Percentiles rank a stretch among this genome's conserved stretches.
phyloP scores from a whole-genome alignment of 2,329 filamentous ascomycete species.

The Cercospora beticola region DNA sequence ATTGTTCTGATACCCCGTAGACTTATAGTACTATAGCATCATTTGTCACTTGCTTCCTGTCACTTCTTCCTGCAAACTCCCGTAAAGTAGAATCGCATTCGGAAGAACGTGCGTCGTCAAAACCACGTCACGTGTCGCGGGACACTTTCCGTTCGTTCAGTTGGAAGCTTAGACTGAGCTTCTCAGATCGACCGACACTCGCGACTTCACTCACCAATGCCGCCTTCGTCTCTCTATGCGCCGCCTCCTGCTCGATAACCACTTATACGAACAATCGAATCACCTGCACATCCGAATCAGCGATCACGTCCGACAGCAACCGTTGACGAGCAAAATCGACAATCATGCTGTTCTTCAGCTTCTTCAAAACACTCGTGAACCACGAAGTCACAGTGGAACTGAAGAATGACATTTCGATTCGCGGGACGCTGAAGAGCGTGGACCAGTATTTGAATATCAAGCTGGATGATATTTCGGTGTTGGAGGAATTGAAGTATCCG shows the following conservation, averaged over 20 bases:
- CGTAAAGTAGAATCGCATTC: not conserved
- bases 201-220: not conserved
- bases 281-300: not conserved
- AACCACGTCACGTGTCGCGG: not conserved
- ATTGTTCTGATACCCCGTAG: constrained; percentile 1
- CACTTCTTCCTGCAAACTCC: not conserved
- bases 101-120: no score
- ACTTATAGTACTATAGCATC: not conserved
- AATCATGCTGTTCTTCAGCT: constrained; percentile 30
- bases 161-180: not conserved
- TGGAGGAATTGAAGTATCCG: constrained; percentile 92
- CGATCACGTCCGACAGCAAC: not conserved
- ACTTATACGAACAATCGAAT: not conserved
- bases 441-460: constrained; percentile 99
- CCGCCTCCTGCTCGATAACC: not conserved
- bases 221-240: not conserved
- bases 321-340: not conserved
- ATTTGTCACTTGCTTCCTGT: not conserved
- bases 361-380: constrained; percentile 61
- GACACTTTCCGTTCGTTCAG: not conserved
- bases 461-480: constrained; percentile 88
- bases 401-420: constrained; percentile 98
- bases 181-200: not conserved
- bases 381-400: constrained; percentile 97
- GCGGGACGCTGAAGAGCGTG: constrained; percentile 91